phyloP scores from a whole-genome alignment of 257 asterid species.

The Lycium ferocissimum region DNA sequence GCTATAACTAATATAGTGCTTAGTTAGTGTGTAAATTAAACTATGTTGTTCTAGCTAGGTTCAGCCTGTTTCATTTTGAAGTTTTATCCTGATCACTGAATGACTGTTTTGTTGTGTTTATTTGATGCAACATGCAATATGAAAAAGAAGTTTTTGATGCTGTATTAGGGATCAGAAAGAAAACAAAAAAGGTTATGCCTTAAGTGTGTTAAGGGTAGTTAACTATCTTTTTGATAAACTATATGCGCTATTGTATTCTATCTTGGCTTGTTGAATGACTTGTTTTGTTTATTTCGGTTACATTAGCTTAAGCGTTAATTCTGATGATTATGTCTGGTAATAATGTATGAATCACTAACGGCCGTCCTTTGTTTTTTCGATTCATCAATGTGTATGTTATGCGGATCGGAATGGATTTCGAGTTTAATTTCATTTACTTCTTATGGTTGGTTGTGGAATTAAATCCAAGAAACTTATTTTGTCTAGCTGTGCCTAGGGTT shows the following conservation, averaged over 20 bases:
- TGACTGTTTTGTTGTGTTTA: background rate
- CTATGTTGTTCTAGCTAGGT: background rate
- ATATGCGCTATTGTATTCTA: no score
- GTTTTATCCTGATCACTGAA: background rate
- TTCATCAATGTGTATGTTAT: conserved; percentile 4
- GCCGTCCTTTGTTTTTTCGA: background rate
- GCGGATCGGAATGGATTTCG: background rate
- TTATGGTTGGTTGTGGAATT: background rate
- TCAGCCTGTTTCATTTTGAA: background rate
- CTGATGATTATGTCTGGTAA: background rate
- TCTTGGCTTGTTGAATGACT: background rate
- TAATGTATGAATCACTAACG: no score
- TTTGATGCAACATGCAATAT: background rate
- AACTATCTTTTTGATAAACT: background rate
- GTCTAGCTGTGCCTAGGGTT: background rate
- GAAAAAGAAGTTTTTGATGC: background rate
- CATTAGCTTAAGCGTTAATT: background rate
- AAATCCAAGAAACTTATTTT: background rate
- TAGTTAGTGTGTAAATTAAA: background rate
- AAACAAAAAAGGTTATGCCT: background rate
- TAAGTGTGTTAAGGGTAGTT: background rate
- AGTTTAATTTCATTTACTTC: background rate
- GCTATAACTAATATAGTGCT: background rate
- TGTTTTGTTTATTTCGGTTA: background rate
- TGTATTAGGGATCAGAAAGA: background rate